Conservation (phyloP, 2,329 filamentous ascomycete species). For the Fusarium kyushuense region DNA sequence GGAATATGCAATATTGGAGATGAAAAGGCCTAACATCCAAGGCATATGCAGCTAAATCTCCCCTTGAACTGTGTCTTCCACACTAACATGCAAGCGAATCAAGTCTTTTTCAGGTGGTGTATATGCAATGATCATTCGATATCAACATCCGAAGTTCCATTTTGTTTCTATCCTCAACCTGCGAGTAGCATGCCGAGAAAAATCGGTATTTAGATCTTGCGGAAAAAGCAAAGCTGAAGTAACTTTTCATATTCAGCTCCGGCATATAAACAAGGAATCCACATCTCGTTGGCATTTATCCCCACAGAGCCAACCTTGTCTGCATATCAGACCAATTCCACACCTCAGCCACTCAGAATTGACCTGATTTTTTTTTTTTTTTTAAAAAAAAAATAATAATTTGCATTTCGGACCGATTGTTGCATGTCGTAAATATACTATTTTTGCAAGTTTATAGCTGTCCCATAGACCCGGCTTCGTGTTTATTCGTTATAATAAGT, state of each 20-base stretch:
- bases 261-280: slow-evolving; percentile 14
- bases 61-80: not conserved
- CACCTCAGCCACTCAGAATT: not conserved
- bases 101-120: not conserved
- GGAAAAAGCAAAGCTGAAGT: slow-evolving; percentile 18
- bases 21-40: slow-evolving; percentile 17
- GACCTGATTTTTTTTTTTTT: too few relatives aligned
- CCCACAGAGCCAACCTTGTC: slow-evolving; percentile 13
- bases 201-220: not conserved
- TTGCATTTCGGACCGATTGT: not conserved
- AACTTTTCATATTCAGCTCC: slow-evolving; percentile 11
- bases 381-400: too few relatives aligned
- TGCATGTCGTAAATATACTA: not conserved
- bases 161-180: not conserved
- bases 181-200: not conserved
- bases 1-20: slow-evolving; percentile 19
- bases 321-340: slow-evolving; percentile 30
- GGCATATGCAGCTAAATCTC: not conserved
- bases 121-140: not conserved
- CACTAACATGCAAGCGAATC: not conserved
- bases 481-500: too few relatives aligned
- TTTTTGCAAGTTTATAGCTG: too few relatives aligned
- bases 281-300: slow-evolving; percentile 14
- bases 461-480: too few relatives aligned
- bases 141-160: not conserved